Evolutionary conservation across 2,329 filamentous ascomycete species (phyloP), one percentile per base, ranked within the genome.

Genomic region (Exserohilum turcica): DNA sequence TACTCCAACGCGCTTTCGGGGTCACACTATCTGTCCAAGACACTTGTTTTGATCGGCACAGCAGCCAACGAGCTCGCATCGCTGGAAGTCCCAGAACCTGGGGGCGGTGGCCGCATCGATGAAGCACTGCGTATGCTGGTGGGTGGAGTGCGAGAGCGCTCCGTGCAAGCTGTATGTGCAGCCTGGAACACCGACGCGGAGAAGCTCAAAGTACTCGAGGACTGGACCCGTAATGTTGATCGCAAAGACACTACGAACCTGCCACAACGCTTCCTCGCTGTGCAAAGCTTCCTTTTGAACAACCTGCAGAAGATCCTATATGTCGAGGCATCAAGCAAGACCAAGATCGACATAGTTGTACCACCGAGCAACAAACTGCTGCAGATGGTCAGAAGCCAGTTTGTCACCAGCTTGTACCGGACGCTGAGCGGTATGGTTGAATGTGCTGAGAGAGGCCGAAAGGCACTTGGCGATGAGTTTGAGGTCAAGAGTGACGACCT

Each of bases 241-340:
- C 84, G 88, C 48, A 87, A 88, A 50, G 92, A 97, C 67, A 82
- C 97, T 40, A 99, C 95, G 0, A 89, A 89, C 59, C 93, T 99
- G 88, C 94, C 95, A 0, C 83, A 86, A 2, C 86, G 88, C 48
- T 97, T 99, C 74, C 82, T 90, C 13, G 85, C 89, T 0, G 96
- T 96, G 68, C 92, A 97, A 68, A 89, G 87, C 48, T 84, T 89
- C 6, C 80, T 99, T 10, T 79, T 99, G 16, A 82, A 81, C 1
- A 92, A 92, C 48, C 89, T 97, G 86, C 94, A 99, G 74, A 96
- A 93, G 78, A 95, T 97, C 48, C 81, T 97, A 24, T 99, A 97
- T 72, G 87, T 99, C 37, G 93, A 97, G 61, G 90, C 91, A 18
- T 89, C 87, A 79, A 84, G 82, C 38, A 92, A 90, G 73, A 82